phyloP scores from a whole-genome alignment of 305 asterid genomes.

The Solanum hybrid region DNA sequence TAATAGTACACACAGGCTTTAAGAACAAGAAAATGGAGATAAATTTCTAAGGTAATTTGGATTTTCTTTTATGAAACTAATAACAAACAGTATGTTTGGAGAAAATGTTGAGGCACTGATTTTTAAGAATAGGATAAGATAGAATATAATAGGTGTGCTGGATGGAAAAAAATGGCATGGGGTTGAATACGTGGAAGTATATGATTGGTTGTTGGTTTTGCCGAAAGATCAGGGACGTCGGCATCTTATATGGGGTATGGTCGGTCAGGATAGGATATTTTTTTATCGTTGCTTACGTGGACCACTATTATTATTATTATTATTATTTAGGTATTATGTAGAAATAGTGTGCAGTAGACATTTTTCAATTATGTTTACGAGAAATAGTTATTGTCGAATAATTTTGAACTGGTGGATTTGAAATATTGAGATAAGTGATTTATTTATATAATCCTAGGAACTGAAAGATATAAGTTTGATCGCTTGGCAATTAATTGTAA shows the following conservation, averaged over 20 bases:
- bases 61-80: background rate
- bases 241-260: background rate
- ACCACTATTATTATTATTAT: background rate
- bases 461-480: background rate
- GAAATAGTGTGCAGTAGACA: background rate
- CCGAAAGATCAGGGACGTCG: constrained; percentile 1
- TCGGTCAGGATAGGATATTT: background rate
- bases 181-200: background rate
- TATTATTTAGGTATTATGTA: background rate
- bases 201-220: background rate
- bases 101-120: background rate
- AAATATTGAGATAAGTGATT: too few relatives aligned
- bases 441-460: too few relatives aligned
- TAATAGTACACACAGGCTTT: background rate
- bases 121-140: background rate
- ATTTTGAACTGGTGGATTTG: background rate
- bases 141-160: background rate
- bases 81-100: background rate
- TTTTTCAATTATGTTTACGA: too few relatives aligned
- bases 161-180: background rate
- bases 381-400: background rate
- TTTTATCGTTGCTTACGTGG: constrained; percentile 34
- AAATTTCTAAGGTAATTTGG: background rate
- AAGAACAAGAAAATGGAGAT: background rate
- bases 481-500: background rate